phyloP scores from a whole-genome alignment of 2,329 filamentous ascomycete species.

The Neofusicoccum laricinum region DNA sequence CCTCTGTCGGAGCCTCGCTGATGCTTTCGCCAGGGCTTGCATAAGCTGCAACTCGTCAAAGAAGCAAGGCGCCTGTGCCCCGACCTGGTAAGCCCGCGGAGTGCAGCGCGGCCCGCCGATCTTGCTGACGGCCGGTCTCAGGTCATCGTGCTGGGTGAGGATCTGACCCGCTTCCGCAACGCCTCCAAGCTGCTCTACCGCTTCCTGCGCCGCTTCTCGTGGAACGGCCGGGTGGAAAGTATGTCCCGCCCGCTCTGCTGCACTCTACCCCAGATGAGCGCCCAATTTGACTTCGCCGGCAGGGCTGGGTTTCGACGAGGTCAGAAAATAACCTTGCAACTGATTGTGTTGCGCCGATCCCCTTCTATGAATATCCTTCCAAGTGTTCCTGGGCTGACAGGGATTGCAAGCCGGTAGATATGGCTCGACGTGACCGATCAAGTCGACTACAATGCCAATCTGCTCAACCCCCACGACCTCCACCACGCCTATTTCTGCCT shows the following conservation, averaged over 20 bases:
- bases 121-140: constrained; percentile 14
- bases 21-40: constrained; percentile 47
- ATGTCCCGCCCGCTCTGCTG: background rate
- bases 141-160: constrained; percentile 80
- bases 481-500: constrained; percentile 75
- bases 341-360: background rate
- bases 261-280: background rate
- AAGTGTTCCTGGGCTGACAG: background rate
- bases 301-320: constrained; percentile 83
- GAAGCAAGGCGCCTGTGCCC: constrained; percentile 80
- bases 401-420: constrained; percentile 38
- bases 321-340: constrained; percentile 35
- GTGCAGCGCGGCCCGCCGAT: constrained; percentile 1
- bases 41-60: constrained; percentile 80
- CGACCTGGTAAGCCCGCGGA: constrained; percentile 52
- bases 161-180: constrained; percentile 69
- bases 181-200: constrained; percentile 76
- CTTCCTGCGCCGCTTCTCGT: constrained; percentile 70
- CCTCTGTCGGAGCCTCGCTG: constrained; percentile 20
- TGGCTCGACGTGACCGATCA: constrained; percentile 84
- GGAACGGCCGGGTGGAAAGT: constrained; percentile 72
- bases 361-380: constrained; percentile 1
- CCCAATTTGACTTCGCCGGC: background rate
- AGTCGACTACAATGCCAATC: constrained; percentile 72
- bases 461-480: constrained; percentile 67